phyloP scores from a whole-genome alignment of 805 yeast genomes.

The Komagataella phaffii region DNA sequence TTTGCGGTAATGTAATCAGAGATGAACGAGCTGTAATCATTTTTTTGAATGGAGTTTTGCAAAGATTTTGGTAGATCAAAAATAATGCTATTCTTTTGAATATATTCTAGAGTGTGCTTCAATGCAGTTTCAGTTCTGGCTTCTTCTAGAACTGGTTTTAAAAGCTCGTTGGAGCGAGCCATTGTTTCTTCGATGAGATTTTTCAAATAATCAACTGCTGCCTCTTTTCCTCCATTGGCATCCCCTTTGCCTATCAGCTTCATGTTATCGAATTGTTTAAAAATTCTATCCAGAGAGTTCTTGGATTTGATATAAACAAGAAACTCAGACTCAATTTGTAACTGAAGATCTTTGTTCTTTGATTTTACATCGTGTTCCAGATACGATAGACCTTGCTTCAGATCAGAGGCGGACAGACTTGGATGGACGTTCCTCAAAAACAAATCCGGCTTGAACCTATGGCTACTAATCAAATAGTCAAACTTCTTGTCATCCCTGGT shows the following conservation, averaged over 20 bases:
- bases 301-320: slow-evolving; percentile 53
- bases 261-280: slow-evolving; percentile 31
- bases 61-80: slow-evolving; percentile 46
- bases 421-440: slow-evolving; percentile 44
- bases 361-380: slow-evolving; percentile 35
- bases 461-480: slow-evolving; percentile 39
- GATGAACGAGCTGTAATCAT: slow-evolving; percentile 45
- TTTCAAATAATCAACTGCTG: slow-evolving; percentile 13
- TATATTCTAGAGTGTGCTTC: slow-evolving; percentile 31
- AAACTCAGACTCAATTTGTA: slow-evolving; percentile 44
- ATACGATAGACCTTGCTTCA: slow-evolving; percentile 30
- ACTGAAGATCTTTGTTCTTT: slow-evolving; percentile 34
- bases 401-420: slow-evolving; percentile 36
- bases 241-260: slow-evolving; percentile 9
- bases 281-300: slow-evolving; percentile 47
- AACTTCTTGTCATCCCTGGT: slow-evolving; percentile 20
- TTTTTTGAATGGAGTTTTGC: slow-evolving; percentile 23
- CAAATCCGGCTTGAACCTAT: slow-evolving; percentile 41
- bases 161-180: slow-evolving; percentile 31
- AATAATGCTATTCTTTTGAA: slow-evolving; percentile 37
- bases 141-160: slow-evolving; percentile 46
- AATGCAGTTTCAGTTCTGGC: slow-evolving; percentile 34
- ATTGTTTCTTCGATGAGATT: slow-evolving; percentile 30
- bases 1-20: slow-evolving; percentile 29
- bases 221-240: not conserved